These are phyloP conservation scores for Coemansia linderi DNA, from an alignment of 371 early-diverging fungal genomes.

Conservation along the genomic window DNA sequence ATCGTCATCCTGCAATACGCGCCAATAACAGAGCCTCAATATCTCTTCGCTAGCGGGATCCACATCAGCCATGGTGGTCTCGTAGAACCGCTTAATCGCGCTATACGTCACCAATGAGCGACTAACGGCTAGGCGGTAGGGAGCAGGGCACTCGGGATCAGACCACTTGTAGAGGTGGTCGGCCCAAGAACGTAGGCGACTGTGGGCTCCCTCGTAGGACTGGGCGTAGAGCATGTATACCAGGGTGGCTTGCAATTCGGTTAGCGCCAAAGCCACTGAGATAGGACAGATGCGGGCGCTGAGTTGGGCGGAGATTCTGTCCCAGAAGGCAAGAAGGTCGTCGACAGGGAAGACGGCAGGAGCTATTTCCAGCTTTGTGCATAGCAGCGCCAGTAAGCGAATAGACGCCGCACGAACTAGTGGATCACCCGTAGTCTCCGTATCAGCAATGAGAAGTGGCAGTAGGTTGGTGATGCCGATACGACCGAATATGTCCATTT, in stretches of 20 bases:
- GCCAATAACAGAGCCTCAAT: constrained; percentile 48
- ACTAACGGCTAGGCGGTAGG: constrained; percentile 44
- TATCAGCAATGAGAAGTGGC: constrained; percentile 15
- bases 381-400: constrained; percentile 36
- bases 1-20: constrained; percentile 71
- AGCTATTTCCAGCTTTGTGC: constrained; percentile 39
- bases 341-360: constrained; percentile 22
- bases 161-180: constrained; percentile 36
- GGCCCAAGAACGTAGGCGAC: constrained; percentile 39
- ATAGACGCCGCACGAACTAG: constrained; percentile 30
- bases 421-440: constrained; percentile 16
- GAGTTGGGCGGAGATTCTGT: constrained; percentile 25
- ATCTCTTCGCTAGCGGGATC: constrained; percentile 41
- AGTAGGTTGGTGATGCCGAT: constrained; percentile 28
- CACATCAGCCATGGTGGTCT: constrained; percentile 31
- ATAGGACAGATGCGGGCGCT: constrained; percentile 25
- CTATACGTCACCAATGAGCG: constrained; percentile 40
- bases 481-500: constrained; percentile 39
- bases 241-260: constrained; percentile 42
- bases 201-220: neutral
- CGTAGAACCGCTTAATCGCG: constrained; percentile 44
- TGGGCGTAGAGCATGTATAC: constrained; percentile 30
- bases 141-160: constrained; percentile 36
- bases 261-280: constrained; percentile 37
- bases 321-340: constrained; percentile 39